These are phyloP conservation scores for Guyanaporus albipodus DNA, from an alignment of 768 basidiomycete genomes.

Conservation along the genomic window DNA sequence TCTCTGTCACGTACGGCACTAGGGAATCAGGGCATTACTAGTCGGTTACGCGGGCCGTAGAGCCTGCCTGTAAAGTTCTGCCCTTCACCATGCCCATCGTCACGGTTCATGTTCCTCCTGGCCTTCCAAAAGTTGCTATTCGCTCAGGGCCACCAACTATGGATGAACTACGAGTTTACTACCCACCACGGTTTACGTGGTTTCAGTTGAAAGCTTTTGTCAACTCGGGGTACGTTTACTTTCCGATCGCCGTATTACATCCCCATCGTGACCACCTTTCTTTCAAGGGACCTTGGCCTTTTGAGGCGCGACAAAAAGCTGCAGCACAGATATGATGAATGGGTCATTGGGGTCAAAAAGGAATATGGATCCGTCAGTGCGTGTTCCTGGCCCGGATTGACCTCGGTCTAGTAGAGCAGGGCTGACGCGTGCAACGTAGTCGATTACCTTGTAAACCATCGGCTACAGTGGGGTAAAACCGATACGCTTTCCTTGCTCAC, in stretches of 20 bases:
- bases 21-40: too few relatives aligned
- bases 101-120: background rate
- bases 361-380: conserved; percentile 66
- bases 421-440: conserved; percentile 36
- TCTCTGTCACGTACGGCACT: too few relatives aligned
- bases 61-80: too few relatives aligned
- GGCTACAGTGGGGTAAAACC: conserved; percentile 72
- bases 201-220: conserved; percentile 69
- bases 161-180: conserved; percentile 62
- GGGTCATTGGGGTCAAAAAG: conserved; percentile 50
- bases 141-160: conserved; percentile 62
- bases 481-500: conserved; percentile 61
- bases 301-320: conserved; percentile 70
- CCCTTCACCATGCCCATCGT: conserved; percentile 24
- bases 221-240: conserved; percentile 60
- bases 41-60: too few relatives aligned
- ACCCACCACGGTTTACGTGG: conserved; percentile 78
- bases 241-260: background rate
- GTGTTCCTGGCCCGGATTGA: conserved; percentile 22
- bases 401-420: too few relatives aligned
- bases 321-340: conserved; percentile 62
- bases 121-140: conserved; percentile 33
- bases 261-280: background rate
- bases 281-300: conserved; percentile 69
- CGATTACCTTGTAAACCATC: conserved; percentile 64